Evolutionary conservation across 345 rosid species (phyloP).

Genomic region (Excoecaria agallocha): DNA sequence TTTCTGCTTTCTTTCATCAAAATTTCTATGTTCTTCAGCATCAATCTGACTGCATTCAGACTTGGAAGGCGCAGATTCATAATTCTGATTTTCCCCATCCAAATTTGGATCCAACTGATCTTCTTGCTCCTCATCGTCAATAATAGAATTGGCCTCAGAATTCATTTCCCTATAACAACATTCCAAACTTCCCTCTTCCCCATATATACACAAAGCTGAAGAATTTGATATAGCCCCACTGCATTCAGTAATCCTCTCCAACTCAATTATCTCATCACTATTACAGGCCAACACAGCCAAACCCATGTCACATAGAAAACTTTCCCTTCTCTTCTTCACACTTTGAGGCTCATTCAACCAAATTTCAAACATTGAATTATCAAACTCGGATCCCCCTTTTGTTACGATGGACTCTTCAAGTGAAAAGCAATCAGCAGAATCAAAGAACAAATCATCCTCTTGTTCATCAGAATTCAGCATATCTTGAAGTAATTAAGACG

Average conservation of each 20-base stretch:
- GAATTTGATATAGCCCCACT: slow-evolving; percentile 48
- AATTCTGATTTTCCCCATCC: slow-evolving; percentile 16
- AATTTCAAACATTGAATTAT: slow-evolving; percentile 33
- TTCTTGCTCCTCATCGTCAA: slow-evolving; percentile 39
- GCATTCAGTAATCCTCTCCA: slow-evolving; percentile 43
- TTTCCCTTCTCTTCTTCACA: slow-evolving; percentile 62
- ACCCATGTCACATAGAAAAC: slow-evolving; percentile 54
- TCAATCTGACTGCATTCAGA: slow-evolving; percentile 19
- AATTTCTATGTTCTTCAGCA: slow-evolving; percentile 11
- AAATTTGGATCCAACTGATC: slow-evolving; percentile 8
- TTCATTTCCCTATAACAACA: slow-evolving; percentile 41
- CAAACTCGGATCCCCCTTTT: slow-evolving; percentile 22
- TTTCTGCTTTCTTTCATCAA: slow-evolving; percentile 27
- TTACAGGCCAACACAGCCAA: slow-evolving; percentile 28
- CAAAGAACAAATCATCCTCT: slow-evolving; percentile 62
- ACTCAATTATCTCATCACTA: slow-evolving; percentile 15
- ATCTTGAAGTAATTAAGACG: slow-evolving; percentile 33
- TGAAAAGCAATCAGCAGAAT: slow-evolving; percentile 52
- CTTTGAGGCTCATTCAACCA: slow-evolving; percentile 63
- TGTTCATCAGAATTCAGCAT: slow-evolving; percentile 50
- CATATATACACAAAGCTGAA: slow-evolving; percentile 13
- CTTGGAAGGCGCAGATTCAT: slow-evolving; percentile 3
- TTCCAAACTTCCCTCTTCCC: slow-evolving; percentile 24
- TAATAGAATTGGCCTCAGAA: slow-evolving; percentile 38
- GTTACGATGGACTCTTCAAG: slow-evolving; percentile 29